Conservation (phyloP, 805 yeast genomes). For the Nakazawaea sp. region DNA sequence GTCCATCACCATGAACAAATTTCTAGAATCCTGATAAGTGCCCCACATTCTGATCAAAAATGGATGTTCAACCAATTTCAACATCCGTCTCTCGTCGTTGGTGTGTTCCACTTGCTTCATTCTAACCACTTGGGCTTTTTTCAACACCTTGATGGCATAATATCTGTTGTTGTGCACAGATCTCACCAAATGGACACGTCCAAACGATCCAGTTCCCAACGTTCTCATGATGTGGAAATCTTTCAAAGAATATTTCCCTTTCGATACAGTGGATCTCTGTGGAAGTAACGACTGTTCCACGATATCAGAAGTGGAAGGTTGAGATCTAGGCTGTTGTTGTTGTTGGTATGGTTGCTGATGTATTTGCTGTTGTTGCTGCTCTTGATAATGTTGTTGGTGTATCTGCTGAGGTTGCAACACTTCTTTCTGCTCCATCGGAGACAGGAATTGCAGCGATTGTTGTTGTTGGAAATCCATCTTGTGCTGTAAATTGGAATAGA, state of each 20-base stretch:
- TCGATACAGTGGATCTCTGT: conserved; percentile 33
- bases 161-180: conserved; percentile 53
- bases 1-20: conserved; percentile 58
- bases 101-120: conserved; percentile 63
- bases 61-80: conserved; percentile 52
- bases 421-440: conserved; percentile 3
- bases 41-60: conserved; percentile 62
- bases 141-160: conserved; percentile 54
- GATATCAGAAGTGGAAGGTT: conserved; percentile 1
- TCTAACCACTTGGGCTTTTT: conserved; percentile 49
- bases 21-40: conserved; percentile 52
- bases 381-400: not conserved
- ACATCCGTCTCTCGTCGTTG: conserved; percentile 55
- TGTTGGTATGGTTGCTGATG: not conserved
- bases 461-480: too few relatives aligned
- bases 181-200: conserved; percentile 51
- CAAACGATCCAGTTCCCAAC: conserved; percentile 56
- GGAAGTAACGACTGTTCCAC: conserved; percentile 11
- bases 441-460: conserved; percentile 2
- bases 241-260: conserved; percentile 48
- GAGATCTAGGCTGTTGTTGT: conserved; percentile 5
- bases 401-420: not conserved
- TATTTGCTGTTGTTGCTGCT: not conserved
- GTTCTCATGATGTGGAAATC: conserved; percentile 54
- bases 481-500: too few relatives aligned